Base-by-base conservation (phyloP, 768 basidiomycete genomes). In the Termitomyces sp. region DNA sequence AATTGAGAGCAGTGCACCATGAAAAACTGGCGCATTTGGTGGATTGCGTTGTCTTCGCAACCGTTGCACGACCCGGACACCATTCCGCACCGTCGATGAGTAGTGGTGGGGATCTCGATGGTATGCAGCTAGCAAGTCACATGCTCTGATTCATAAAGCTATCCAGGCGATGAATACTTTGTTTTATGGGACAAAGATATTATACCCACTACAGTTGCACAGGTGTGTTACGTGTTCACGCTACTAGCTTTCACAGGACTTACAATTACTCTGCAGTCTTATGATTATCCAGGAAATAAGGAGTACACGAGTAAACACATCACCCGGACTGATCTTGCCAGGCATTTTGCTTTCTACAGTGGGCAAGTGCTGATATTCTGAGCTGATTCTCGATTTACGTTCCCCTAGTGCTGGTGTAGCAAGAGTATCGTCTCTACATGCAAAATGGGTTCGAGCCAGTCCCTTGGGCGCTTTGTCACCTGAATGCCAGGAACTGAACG, bases 401-500 rank as follows among this genome's bases (percentile, higher is more conserved):
- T 48, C 28, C 40, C 36, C 41, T 55, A 87, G 86, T 28, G 78
- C 82, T 46, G 78, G 83, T 3, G 77, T 88, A 18, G 87, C 84
- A 0, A 76, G 76, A 52, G 79, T 86, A 1, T 75, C 82, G 1
- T 75, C 80, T 12, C 71, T 88, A 16, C 86, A 88, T 58, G 74
- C 75, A 2, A 82, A 82, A 68, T 88, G 87, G 87, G 78, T 80
- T 51, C 77, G 81, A 2, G 72, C 71, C 44, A 82, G 78, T 57
- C 78, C 82, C 0, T 68, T 78, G 50, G 86, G 86, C 32, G 86
- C 86, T 0, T 72, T 87, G 63, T 80, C 82, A 64, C 70, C 79
- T 0, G 81, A 89, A 71, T 89, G 86, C 62, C 87, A 88, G 64
- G 86, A 89, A 64, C 74, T 89, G 28, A 88, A 88, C 60, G 87